Evolutionary conservation across 352 stramenopile genomes (phyloP), one percentile per base, ranked within the genome.

Genomic region (Pythium dissimile): DNA sequence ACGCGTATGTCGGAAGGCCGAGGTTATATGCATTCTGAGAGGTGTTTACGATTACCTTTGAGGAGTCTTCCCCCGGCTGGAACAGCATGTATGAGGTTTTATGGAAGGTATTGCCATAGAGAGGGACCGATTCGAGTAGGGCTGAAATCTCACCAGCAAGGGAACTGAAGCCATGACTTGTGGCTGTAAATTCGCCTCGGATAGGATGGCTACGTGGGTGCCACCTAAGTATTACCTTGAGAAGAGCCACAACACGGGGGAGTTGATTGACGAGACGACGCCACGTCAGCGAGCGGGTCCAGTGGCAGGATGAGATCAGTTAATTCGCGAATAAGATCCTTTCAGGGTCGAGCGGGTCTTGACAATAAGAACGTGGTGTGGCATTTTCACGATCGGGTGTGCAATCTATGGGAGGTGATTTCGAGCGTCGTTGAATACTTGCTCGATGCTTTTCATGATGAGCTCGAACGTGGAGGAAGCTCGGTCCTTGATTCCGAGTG

Each of bases 401-500:
- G 20, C 24, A 11, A 34, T 15, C 27, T 41, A 64, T 26, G 50
- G 54, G 27, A 13, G n/a, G n/a, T 57, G 30, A 1, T 42, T 28
- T 20, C 55, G 62, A 6, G 62, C 62, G 13, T 59, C 38, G 15
- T 56, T 38, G 48, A 84, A 73, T 21, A 88, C 70, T 49, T 72
- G 41, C 47, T 80, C 75, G 16, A 90, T 63, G 3, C 55, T 66
- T 56, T 86, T 74, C 80, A 94, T 89, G 28, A 94, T 64, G 26
- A 77, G 47, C 54, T 91, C 82, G 55, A 92, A 94, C 13, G 80
- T 85, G 27, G 41, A 54, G 2, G 82, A 89, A 5, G 77, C 89
- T 5, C 84, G 82, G 39, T 94, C 84, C 51, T 90, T 88, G 23
- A 94, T 59, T 1, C 84, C 84, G 16, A 94, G 77, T 3, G 84